phyloP scores from a whole-genome alignment of 805 yeast genomes.

The Metschnikowia orientalis region DNA sequence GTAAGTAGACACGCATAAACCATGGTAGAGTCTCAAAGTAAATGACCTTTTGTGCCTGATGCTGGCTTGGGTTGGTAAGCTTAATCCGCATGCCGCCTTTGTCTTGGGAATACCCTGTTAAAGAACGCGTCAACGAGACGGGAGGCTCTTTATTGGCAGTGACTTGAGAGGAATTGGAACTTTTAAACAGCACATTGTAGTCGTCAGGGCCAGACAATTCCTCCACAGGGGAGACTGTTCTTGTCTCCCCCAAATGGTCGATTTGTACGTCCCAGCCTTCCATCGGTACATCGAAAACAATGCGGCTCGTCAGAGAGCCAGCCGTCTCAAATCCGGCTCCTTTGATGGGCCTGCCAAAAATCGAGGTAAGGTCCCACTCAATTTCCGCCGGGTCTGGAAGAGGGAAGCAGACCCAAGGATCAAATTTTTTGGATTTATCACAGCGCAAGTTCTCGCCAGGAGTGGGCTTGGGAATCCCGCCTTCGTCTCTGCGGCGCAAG shows the following conservation, averaged over 20 bases:
- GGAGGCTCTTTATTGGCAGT: conserved; percentile 51
- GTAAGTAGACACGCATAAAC: conserved; percentile 82
- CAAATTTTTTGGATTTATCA: conserved; percentile 55
- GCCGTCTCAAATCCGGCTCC: conserved; percentile 61
- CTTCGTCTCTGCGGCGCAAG: conserved; percentile 51
- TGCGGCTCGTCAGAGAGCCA: conserved; percentile 18
- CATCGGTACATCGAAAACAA: conserved; percentile 34
- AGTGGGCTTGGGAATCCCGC: conserved; percentile 78
- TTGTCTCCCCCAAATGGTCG: conserved; percentile 9
- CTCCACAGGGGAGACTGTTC: conserved; percentile 10
- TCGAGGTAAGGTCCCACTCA: conserved; percentile 51
- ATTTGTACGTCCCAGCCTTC: conserved; percentile 46
- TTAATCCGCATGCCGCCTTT: conserved; percentile 83
- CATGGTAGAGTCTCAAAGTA: conserved; percentile 87
- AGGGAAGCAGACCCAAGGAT: conserved; percentile 77
- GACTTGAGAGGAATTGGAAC: conserved; percentile 41
- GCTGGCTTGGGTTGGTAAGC: conserved; percentile 58
- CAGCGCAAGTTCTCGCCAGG: conserved; percentile 70
- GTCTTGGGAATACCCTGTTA: conserved; percentile 90
- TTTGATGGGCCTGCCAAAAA: conserved; percentile 65
- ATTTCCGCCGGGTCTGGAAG: conserved; percentile 46
- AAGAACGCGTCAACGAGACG: conserved; percentile 70
- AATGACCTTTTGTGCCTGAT: conserved; percentile 44
- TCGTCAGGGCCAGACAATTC: conserved; percentile 16
- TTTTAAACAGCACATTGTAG: conserved; percentile 37